phyloP scores from a whole-genome alignment of 164 flowering plant species.

The Taxillus chinensis region DNA sequence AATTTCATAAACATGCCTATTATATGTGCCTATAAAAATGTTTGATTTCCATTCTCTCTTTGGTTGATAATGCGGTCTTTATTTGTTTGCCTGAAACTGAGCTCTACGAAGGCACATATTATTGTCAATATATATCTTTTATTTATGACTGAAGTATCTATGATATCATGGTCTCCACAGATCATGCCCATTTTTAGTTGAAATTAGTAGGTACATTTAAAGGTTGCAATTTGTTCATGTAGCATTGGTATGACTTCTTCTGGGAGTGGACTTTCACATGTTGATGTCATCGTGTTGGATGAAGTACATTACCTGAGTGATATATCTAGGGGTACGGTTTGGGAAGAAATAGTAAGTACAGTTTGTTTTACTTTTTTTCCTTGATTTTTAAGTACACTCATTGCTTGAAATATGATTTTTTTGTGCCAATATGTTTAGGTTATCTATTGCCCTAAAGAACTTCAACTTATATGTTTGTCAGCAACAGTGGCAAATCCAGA shows the following conservation, averaged over 20 bases:
- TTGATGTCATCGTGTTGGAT: conserved; percentile 88
- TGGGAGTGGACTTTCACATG: conserved; percentile 63
- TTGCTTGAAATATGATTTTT: conserved; percentile 1
- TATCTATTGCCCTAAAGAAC: conserved; percentile 92
- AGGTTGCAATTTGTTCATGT: conserved; percentile 18
- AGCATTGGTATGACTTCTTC: conserved; percentile 80
- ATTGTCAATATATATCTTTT: no score
- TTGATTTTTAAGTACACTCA: background rate
- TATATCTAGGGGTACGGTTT: conserved; percentile 93
- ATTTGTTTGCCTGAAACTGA: no score
- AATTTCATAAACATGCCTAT: no score
- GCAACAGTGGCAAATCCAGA: conserved; percentile 97
- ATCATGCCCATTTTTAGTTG: background rate
- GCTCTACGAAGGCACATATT: no score
- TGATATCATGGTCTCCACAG: background rate
- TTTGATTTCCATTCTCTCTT: no score
- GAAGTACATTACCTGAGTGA: conserved; percentile 97
- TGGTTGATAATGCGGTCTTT: no score
- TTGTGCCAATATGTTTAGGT: conserved; percentile 32
- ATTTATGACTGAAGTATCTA: background rate
- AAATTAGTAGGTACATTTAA: conserved; percentile 3
- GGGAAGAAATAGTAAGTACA: conserved; percentile 89
- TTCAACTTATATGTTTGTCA: conserved; percentile 87
- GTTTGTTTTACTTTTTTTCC: background rate
- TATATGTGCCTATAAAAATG: no score